Conservation (phyloP, 139 green algal species). For the Spirogloea muscicola region DNA sequence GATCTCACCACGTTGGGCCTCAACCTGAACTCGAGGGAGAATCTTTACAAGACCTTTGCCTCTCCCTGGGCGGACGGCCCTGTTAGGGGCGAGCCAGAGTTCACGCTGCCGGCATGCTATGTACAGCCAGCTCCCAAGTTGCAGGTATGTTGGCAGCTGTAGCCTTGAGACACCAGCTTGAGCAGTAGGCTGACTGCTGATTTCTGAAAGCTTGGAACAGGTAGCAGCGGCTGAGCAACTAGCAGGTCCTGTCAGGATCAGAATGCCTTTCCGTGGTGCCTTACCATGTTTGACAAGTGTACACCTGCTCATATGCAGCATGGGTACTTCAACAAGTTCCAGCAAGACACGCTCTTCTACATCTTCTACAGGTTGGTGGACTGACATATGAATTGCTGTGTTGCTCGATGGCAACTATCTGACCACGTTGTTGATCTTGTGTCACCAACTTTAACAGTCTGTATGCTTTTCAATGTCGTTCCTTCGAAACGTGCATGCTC, state of each 20-base stretch:
- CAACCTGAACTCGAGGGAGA: constrained; percentile 83
- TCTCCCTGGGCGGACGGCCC: constrained; percentile 78
- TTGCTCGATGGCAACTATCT: no score
- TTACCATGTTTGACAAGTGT: no score
- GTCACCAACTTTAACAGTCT: no score
- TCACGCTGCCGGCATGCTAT: constrained; percentile 78
- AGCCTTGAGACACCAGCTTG: background rate
- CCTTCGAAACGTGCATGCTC: no score
- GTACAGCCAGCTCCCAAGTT: constrained; percentile 60
- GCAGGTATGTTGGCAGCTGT: constrained; percentile 27
- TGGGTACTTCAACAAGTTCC: constrained; percentile 91
- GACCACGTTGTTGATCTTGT: no score
- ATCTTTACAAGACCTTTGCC: constrained; percentile 76
- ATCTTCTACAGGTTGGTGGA: constrained; percentile 82
- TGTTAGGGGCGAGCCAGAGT: constrained; percentile 74
- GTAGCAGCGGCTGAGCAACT: no score
- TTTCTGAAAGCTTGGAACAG: background rate
- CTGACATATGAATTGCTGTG: no score
- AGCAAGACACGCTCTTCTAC: constrained; percentile 98
- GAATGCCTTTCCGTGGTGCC: no score
- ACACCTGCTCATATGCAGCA: no score
- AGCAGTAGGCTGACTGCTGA: no score
- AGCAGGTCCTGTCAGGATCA: no score
- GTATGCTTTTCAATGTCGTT: no score
- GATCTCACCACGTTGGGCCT: constrained; percentile 94